Evolutionary conservation across 164 flowering plant species (phyloP), one percentile per base, ranked within the genome.

Genomic region (Vitis riparia): DNA sequence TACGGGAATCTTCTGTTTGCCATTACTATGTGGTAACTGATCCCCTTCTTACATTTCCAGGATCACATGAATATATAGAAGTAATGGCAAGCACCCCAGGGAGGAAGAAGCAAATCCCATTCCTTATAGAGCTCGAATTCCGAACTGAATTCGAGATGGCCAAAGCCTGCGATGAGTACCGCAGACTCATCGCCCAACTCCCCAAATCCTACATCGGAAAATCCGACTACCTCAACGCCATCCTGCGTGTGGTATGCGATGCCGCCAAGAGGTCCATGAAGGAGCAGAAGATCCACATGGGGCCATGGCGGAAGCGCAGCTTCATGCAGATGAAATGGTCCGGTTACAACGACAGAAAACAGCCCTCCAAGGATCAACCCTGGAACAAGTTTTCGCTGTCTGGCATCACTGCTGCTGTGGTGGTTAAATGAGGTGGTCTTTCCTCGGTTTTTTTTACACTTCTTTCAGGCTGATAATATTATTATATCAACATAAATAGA

Each of bases 291-390:
- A 78, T 87, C 49, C 79, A 82, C 57, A 63, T 84, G 77, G 87
- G 86, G 0, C 87, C 90, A 4, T 87, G 88, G 91, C 64, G 90
- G 10, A 87, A 81, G 48, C 61, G 68, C 14, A 73, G 79, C 32
- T 87, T 78, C 81, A 81, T 87, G 88, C 81, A 80, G 61, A 78
- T 75, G 82, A 87, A 87, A 71, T 87, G 91, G 91, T 74, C 77
- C 0, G 68, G 15, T 29, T 50, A 51, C 29, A 17, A 3, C 11
- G 55, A 32, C 44, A 32, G 44, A 32, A 32, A 32, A 32, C 44
- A 32, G 7, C 44, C 5, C 44, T 6, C 44, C 44, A 32, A 32
- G 17, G 64, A 55, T 57, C 37, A 64, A 11, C 9, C 62, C 27
- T 48, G 10, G 17, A 27, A 14, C 17, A 44, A 57, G 10, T 9